Conservation (phyloP, 352 stramenopile species). For the Phytophthora melonis region DNA sequence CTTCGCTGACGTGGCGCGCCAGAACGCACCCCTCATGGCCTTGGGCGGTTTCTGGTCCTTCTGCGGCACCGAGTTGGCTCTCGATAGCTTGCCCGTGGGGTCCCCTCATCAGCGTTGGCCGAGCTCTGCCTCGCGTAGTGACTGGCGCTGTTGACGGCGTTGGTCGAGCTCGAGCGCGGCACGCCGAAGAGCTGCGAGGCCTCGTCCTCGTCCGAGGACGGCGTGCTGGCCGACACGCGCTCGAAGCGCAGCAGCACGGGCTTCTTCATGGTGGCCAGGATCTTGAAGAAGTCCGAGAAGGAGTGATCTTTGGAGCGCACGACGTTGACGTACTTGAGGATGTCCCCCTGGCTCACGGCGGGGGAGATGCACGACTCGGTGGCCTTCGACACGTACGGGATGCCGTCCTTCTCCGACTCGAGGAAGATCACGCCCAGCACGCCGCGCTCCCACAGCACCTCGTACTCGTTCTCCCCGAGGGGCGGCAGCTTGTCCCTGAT, state of each 20-base stretch:
- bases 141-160: constrained; percentile 39
- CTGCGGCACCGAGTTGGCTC: constrained; percentile 68
- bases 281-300: constrained; percentile 92
- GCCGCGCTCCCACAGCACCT: constrained; percentile 88
- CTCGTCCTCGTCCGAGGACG: constrained; percentile 60
- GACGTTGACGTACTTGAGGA: constrained; percentile 88
- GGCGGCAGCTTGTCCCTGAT: constrained; percentile 82
- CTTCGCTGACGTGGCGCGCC: constrained; percentile 53
- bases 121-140: constrained; percentile 43
- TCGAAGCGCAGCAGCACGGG: constrained; percentile 88
- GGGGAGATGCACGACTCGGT: constrained; percentile 89
- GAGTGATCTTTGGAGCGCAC: constrained; percentile 89
- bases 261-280: constrained; percentile 92
- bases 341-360: constrained; percentile 72
- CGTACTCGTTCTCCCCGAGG: constrained; percentile 85
- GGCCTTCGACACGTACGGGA: constrained; percentile 88
- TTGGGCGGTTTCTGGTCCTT: constrained; percentile 58
- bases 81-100: constrained; percentile 47
- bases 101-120: constrained; percentile 30
- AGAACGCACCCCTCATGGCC: constrained; percentile 65
- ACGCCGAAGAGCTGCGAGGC: constrained; percentile 49
- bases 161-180: constrained; percentile 60
- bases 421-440: constrained; percentile 90
- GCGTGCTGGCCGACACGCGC: constrained; percentile 55
- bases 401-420: constrained; percentile 86